Evolutionary conservation across 2,329 filamentous ascomycete species (phyloP), one percentile per base, ranked within the genome.

Genomic region (Arthrobotrys musiformis): DNA sequence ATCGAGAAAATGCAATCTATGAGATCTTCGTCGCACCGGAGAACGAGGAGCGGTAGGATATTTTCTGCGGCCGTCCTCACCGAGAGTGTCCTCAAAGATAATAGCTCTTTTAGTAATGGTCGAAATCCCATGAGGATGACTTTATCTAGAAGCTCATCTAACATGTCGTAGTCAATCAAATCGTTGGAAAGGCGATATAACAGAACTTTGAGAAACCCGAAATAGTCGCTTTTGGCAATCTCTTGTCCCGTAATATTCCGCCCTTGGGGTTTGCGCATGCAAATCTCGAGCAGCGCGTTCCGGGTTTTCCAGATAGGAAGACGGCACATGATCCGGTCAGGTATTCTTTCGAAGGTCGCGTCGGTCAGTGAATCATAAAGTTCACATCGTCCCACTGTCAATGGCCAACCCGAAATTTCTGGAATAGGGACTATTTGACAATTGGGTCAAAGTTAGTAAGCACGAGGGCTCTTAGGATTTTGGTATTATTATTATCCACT

Each of bases 161-260:
- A 15, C 13, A 46, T 6, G 1, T 30, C 1, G 5, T 15, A 8
- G 1, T 63, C n/a, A 2, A 63, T 19, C 1, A 63, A 24, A 35
- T 48, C 48, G 13, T 63, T 46, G 4, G 60, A 63, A 35, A 63
- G 60, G 1, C 60, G 60, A 15, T 46, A 63, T 11, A 63, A 13
- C 33, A 63, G 37, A 15, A 22, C 15, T 6, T 35, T 35, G 3
- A 63, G 24, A 15, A 30, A 46, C 30, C 17, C 22, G 40, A 46
- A 46, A 48, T 48, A 63, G 22, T 60, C 35, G 42, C 60, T 44
- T 22, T 44, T 48, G 9, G 24, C 40, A 48, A 46, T 22, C n/a
- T 28, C 40, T 15, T 5, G n/a, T 2, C 24, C 26, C 8, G 24
- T 42, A 26, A 8, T 2, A 35, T 11, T 2, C 24, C 5, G 15